phyloP scores from a whole-genome alignment of 345 rosid species.

The Eucalyptus grandis region DNA sequence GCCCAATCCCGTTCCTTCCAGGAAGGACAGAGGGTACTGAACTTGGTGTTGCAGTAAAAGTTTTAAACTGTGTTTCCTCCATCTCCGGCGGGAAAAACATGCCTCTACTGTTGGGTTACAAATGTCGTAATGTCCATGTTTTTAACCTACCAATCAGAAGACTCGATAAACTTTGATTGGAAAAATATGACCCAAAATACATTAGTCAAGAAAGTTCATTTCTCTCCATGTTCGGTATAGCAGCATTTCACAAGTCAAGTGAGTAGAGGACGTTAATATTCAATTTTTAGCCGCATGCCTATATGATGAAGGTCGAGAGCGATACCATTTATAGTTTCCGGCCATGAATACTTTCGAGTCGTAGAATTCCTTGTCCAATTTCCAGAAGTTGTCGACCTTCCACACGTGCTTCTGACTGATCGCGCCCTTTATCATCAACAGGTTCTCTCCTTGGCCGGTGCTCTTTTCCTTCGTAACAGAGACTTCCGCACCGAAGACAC shows the following conservation, averaged over 20 bases:
- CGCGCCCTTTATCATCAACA: constrained; percentile 5
- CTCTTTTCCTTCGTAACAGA: constrained; percentile 17
- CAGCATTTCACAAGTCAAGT: background rate
- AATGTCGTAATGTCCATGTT: background rate
- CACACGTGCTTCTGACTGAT: background rate
- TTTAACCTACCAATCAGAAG: background rate
- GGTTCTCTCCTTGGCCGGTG: constrained; percentile 12
- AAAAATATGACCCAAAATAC: background rate
- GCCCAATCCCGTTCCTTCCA: background rate
- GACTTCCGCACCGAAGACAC: constrained; percentile 28
- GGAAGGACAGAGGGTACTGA: background rate
- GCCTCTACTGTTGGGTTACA: background rate
- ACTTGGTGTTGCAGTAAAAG: background rate
- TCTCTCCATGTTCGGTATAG: background rate
- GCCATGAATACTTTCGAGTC: constrained; percentile 7
- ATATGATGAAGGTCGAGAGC: background rate
- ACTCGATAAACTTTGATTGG: background rate
- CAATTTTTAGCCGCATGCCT: background rate
- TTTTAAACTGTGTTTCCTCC: background rate
- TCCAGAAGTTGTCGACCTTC: constrained; percentile 20
- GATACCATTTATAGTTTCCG: constrained; percentile 24
- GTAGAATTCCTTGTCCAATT: background rate
- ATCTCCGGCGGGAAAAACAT: background rate
- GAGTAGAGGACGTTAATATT: background rate
- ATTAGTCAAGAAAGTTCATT: background rate